Evolutionary conservation across 345 rosid species (phyloP), one percentile per base, ranked within the genome.

Genomic region (Salix udensis): DNA sequence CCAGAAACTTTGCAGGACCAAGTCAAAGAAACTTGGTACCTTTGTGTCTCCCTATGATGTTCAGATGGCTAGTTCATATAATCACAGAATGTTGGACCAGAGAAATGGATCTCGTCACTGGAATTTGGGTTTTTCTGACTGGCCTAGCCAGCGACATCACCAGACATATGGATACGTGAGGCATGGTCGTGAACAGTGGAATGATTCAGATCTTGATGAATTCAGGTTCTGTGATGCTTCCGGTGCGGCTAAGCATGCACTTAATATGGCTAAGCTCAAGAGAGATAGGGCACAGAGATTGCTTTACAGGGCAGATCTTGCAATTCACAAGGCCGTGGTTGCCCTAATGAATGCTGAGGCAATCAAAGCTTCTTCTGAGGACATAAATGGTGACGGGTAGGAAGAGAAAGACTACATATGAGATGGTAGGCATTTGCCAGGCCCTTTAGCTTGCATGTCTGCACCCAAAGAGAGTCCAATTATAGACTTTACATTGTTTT

Each of bases 321-420:
- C 94, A 28, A 88, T 93, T 73, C 96, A 93, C 89, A 96, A 88
- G 86, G 99, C 98, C 72, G 92, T 90, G 81, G 89, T 84, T 81
- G 91, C 97, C 75, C 88, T 92, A 77, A 87, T 88, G 89, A 90
- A 88, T 82, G 98, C 98, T 26, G 98, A 96, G 76, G 97, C 98
- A 19, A 84, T 89, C 24, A 91, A 82, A 85, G 90, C 86, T 76
- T 82, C 92, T 71, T 87, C 83, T 26, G 84, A 77, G 81, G 88
- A 91, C 73, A 69, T 72, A 62, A 83, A 80, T 72, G 82, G 76
- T 74, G 85, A 82, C 66, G 90, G 84, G 65, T 84, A 84, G 85
- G 68, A 72, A 30, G 62, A 67, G 53, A 73, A 72, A 70, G 65
- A 62, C 13, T 36, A 72, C 28, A 9, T 53, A 72, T 67, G 79